A percentile compares a stretch with the other conserved stretches of the same genome.
Conservation (phyloP, 306 rosid species). For the Malus fusca region DNA sequence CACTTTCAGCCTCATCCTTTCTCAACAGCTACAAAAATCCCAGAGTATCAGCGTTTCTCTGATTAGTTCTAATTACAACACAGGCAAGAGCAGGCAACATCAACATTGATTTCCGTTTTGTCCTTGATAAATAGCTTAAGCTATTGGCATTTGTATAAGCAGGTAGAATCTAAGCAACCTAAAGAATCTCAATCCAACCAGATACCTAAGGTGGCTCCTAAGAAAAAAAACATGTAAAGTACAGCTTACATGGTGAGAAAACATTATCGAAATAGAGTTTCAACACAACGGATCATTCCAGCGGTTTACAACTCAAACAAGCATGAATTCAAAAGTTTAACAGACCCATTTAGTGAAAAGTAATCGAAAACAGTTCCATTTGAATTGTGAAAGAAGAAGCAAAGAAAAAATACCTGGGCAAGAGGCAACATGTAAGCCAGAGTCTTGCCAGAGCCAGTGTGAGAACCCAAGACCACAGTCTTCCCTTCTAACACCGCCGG, state of each 20-base stretch:
- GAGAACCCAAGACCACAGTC: constrained; percentile 89
- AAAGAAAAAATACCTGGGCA: constrained; percentile 58
- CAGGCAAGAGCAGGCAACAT: not conserved
- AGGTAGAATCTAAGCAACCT: not conserved
- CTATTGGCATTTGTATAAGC: not conserved
- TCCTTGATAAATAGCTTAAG: not conserved
- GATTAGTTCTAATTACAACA: not conserved
- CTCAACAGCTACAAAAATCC: constrained; percentile 58
- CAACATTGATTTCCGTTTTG: not conserved
- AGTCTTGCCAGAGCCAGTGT: constrained; percentile 95
- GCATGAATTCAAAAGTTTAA: not conserved
- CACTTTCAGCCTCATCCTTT: constrained; percentile 63
- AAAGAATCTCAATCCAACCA: not conserved
- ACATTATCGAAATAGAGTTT: not conserved
- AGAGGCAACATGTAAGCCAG: constrained; percentile 90
- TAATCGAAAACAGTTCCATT: not conserved
- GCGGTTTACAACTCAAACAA: not conserved
- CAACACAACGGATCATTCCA: not conserved
- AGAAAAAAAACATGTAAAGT: not conserved
- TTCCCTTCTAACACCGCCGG: constrained; percentile 76
- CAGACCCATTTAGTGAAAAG: not conserved
- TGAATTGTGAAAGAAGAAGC: not conserved
- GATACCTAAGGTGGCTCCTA: not conserved
- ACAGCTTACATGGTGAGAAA: not conserved
- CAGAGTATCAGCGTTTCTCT: not conserved